Evolutionary conservation across 495 filamentous ascomycete species (phyloP).

Genomic region (Thozetella sp.): DNA sequence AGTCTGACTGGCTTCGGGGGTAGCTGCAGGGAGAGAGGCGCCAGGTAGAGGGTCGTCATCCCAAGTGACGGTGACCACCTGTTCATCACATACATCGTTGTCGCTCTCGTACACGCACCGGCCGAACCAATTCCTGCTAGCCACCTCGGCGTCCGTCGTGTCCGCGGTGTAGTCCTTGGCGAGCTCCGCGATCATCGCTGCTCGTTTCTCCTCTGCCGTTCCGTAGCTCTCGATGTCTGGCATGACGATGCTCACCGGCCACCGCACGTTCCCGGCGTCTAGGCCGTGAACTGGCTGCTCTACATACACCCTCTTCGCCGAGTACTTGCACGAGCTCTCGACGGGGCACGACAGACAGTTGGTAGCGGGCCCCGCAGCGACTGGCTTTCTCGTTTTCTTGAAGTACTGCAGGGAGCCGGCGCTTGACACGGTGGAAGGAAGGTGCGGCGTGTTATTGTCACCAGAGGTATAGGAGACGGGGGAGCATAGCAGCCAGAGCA

Average conservation of each 20-base stretch:
- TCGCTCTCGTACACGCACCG: conserved; percentile 92
- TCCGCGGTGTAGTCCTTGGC: conserved; percentile 65
- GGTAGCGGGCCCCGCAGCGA: conserved; percentile 70
- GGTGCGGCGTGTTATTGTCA: conserved; percentile 56
- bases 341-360: conserved; percentile 83
- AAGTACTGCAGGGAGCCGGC: conserved; percentile 76
- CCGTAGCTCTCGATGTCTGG: conserved; percentile 84
- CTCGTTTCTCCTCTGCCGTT: conserved; percentile 33
- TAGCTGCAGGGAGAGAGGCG: not conserved
- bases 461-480: conserved; percentile 41
- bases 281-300: conserved; percentile 38
- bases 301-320: conserved; percentile 81
- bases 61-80: conserved; percentile 85
- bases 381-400: conserved; percentile 71
- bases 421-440: conserved; percentile 73
- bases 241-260: conserved; percentile 86
- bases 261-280: conserved; percentile 59
- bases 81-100: conserved; percentile 92
- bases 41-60: conserved; percentile 58
- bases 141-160: conserved; percentile 54
- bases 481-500: conserved; percentile 85
- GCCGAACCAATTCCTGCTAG: conserved; percentile 79
- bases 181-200: conserved; percentile 53
- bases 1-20: not conserved
- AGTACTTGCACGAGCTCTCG: conserved; percentile 77